phyloP scores from a whole-genome alignment of 768 basidiomycete species.

The Multifurca ochricompacta region DNA sequence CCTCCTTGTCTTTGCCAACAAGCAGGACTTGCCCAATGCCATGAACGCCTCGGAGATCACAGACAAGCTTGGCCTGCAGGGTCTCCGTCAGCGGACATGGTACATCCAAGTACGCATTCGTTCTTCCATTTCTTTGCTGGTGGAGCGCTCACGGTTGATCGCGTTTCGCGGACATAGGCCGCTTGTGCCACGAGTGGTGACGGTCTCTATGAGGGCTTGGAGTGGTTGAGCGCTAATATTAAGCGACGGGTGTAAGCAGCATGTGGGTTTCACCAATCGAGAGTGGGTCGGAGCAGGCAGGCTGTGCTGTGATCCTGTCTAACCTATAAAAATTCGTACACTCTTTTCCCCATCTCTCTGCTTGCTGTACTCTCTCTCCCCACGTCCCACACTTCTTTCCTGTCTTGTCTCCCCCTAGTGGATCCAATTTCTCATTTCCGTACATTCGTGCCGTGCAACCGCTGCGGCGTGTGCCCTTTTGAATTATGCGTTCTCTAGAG shows the following conservation, averaged over 20 bases:
- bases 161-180: slow-evolving; percentile 44
- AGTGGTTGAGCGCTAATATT: slow-evolving; percentile 92
- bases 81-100: slow-evolving; percentile 95
- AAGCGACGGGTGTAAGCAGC: slow-evolving; percentile 64
- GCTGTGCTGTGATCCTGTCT: slow-evolving; percentile 53
- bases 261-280: slow-evolving; percentile 27
- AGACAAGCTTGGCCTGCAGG: slow-evolving; percentile 97
- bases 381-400: slow-evolving; percentile 4
- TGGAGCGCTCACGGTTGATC: slow-evolving; percentile 14
- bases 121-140: slow-evolving; percentile 14
- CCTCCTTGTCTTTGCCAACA: slow-evolving; percentile 98
- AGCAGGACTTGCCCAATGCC: slow-evolving; percentile 99
- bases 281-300: slow-evolving; percentile 36
- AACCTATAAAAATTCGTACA: slow-evolving; percentile 28
- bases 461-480: slow-evolving; percentile 7
- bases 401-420: slow-evolving; percentile 4
- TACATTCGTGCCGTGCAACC: slow-evolving; percentile 12
- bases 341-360: slow-evolving; percentile 24
- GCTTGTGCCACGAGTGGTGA: slow-evolving; percentile 98
- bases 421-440: slow-evolving; percentile 18
- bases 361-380: slow-evolving; percentile 24
- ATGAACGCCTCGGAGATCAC: slow-evolving; percentile 99
- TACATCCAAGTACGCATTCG: slow-evolving; percentile 91
- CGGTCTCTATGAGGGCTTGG: slow-evolving; percentile 96
- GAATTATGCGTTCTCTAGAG: slow-evolving; percentile 17